Base-by-base conservation (phyloP, 371 early-diverging fungal species). In the Actinomortierella wolfii region DNA sequence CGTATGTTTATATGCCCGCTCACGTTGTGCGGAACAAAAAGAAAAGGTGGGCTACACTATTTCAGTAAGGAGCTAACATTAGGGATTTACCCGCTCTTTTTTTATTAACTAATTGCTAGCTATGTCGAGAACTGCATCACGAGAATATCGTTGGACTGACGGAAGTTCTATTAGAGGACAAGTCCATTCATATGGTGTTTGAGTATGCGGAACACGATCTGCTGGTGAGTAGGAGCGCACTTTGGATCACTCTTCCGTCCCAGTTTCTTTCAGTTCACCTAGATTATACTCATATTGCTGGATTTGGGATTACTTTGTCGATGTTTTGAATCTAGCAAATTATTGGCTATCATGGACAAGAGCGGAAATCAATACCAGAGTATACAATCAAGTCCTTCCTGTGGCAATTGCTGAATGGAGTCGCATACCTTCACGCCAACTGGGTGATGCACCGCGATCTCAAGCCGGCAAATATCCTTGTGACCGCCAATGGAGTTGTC, bases 181-280 rank as follows among this genome's bases (percentile, higher is more conserved):
- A 93, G 61, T 90, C 93, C 0, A 95, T 97, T 42, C 90, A 90
- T 62, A 95, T 97, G 95, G 91, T 97, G 15, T 92, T 97, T 83
- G 95, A 94, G 55, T 97, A 94, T 68, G 92, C 95, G 14, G 97
- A 96, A 65, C 93, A 95, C 78, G 97, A 97, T 76, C 84, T 97
- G 46, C 77, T 94, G 78, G 94, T 91, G 83, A 50, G 76, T 28
- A 43, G 42, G 14, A n/a, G 41, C 7, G 65, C 9, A 18, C 47
- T 24, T 21, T 21, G 21, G 8, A 18, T 3, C 47, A 15, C 21
- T 20, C 17, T 24, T 24, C 21, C 47, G 21, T 24, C 17, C 8
- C 15, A 21, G 11, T 21, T 47, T 9, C 17, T 20, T n/a, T 45
- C 5, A 8, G 4, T 45, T 20, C 5, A 4, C 15, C 5, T 3